phyloP scores from a whole-genome alignment of 805 yeast genomes.

The Candida koratica region DNA sequence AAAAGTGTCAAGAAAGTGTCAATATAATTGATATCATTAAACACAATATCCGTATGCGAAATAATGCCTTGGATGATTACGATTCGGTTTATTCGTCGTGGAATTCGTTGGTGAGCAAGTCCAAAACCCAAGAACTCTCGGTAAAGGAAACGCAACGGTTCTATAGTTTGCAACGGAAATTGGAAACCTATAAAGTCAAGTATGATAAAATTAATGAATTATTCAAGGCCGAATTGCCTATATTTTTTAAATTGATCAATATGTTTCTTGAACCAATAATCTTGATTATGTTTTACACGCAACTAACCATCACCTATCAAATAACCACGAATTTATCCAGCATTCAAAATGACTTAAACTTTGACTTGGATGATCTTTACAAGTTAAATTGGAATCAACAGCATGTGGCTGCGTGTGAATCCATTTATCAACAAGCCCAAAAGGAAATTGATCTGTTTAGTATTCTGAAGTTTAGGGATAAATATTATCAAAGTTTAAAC shows the following conservation, averaged over 20 bases:
- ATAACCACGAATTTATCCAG: conserved; percentile 3
- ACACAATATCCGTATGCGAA: conserved; percentile 11
- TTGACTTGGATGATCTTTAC: neutral
- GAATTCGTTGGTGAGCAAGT: conserved; percentile 27
- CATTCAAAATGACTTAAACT: neutral
- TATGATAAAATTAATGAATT: conserved; percentile 35
- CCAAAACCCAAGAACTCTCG: conserved; percentile 34
- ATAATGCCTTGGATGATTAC: conserved; percentile 34
- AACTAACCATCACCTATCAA: conserved; percentile 33
- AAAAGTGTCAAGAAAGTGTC: conserved; percentile 7
- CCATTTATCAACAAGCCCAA: conserved; percentile 1
- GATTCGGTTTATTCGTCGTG: conserved; percentile 30
- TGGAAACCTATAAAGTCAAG: conserved; percentile 18
- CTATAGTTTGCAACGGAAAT: conserved; percentile 23
- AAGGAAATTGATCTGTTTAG: conserved; percentile 18
- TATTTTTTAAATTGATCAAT: conserved; percentile 32
- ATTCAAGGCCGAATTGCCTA: conserved; percentile 47
- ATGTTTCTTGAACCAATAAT: conserved; percentile 20
- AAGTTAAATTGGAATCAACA: neutral
- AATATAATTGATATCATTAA: conserved; percentile 10
- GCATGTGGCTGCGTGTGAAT: neutral
- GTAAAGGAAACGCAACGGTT: conserved; percentile 27
- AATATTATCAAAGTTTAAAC: conserved; percentile 16
- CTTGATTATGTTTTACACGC: conserved; percentile 29
- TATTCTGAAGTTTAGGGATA: conserved; percentile 23